A percentile compares a stretch with the other conserved stretches of the same genome.
Evolutionary conservation across 2,329 filamentous ascomycete species (phyloP).

Genomic region (Cladosporium sp.): DNA sequence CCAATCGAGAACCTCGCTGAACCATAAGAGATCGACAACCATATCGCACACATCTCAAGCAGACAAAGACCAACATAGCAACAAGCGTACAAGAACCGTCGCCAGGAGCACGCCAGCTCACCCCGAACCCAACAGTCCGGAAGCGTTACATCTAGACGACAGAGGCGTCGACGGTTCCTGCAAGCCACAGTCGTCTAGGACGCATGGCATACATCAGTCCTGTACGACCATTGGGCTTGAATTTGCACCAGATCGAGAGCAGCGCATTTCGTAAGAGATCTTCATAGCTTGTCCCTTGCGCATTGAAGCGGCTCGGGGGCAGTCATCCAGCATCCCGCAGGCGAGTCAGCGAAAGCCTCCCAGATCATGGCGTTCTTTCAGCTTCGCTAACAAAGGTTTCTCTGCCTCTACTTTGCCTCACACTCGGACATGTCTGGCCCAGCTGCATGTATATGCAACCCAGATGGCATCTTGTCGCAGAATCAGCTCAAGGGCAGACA

Average conservation of each 20-base stretch:
- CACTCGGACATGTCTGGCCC: constrained; percentile 1
- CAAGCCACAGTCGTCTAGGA: constrained; percentile 9
- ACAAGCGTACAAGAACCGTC: background rate
- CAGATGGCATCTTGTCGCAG: background rate
- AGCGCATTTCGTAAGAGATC: background rate
- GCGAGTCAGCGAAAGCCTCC: background rate
- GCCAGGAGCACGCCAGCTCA: background rate
- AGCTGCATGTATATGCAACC: constrained; percentile 1
- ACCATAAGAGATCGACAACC: background rate
- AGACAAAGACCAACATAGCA: background rate
- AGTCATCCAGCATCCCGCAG: background rate
- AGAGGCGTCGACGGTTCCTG: constrained; percentile 1
- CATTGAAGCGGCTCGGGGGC: background rate
- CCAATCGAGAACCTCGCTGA: background rate
- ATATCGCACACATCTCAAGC: background rate
- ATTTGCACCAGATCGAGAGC: background rate
- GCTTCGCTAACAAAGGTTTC: background rate
- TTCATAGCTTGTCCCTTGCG: background rate
- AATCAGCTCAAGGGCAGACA: background rate
- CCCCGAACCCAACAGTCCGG: background rate
- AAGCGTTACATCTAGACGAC: background rate
- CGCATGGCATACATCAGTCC: background rate
- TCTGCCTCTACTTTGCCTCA: background rate
- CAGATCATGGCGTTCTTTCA: background rate
- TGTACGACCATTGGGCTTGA: background rate